Evolutionary conservation across 306 rosid genomes (phyloP).

Genomic region (Quercus variabilis): DNA sequence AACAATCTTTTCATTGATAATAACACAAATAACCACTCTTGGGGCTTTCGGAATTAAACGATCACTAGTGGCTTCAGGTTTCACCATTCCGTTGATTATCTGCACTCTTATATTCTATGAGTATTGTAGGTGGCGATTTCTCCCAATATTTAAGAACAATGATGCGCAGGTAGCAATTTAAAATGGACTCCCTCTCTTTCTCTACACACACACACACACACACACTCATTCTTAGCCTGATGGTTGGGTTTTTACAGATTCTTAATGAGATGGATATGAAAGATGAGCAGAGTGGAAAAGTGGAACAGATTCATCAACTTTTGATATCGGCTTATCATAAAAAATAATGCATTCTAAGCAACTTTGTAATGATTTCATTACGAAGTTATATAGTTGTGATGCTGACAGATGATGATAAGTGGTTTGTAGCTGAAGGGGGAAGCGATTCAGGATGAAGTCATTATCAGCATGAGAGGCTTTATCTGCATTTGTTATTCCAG

Average conservation of each 20-base stretch:
- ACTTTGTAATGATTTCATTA: too few relatives aligned
- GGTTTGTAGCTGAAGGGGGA: too few relatives aligned
- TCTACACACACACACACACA: background rate
- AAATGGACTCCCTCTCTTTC: conserved; percentile 3
- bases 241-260: conserved; percentile 35
- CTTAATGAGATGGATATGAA: conserved; percentile 76
- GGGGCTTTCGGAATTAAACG: conserved; percentile 77
- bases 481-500: too few relatives aligned
- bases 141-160: conserved; percentile 49
- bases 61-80: conserved; percentile 67
- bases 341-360: too few relatives aligned
- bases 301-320: conserved; percentile 54
- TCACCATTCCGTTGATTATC: conserved; percentile 70
- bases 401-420: too few relatives aligned
- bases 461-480: too few relatives aligned
- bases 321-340: conserved; percentile 47
- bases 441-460: too few relatives aligned
- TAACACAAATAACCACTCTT: conserved; percentile 74
- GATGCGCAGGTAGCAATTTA: conserved; percentile 66
- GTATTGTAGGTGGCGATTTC: conserved; percentile 78
- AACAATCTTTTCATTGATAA: conserved; percentile 56
- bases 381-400: too few relatives aligned
- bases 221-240: conserved; percentile 10
- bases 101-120: conserved; percentile 67
- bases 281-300: conserved; percentile 56